Percentiles rank a stretch among this genome's conserved stretches.
Conservation (phyloP, 2,329 filamentous ascomycete species). For the Monosporascus sp. region DNA sequence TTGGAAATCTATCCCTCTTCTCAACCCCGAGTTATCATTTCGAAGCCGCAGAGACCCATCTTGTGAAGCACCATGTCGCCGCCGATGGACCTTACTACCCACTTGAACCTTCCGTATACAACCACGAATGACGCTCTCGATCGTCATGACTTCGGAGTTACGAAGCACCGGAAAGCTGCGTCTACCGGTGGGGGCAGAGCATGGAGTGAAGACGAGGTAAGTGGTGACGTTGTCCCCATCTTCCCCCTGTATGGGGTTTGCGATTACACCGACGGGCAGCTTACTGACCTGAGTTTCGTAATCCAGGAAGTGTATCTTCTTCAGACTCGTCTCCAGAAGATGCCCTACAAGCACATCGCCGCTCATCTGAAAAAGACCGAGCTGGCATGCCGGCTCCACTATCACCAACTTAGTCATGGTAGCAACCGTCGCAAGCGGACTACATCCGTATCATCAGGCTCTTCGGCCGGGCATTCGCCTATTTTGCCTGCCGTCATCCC, state of each 20-base stretch:
- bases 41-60: background rate
- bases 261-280: background rate
- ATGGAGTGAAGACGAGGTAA: slow-evolving; percentile 82
- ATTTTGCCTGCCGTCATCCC: slow-evolving; percentile 41
- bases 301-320: slow-evolving; percentile 74
- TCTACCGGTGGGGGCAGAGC: slow-evolving; percentile 72
- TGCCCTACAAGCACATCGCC: slow-evolving; percentile 88
- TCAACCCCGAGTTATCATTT: background rate
- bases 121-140: slow-evolving; percentile 50
- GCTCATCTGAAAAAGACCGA: slow-evolving; percentile 83
- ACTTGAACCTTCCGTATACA: slow-evolving; percentile 38
- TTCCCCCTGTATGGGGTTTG: background rate
- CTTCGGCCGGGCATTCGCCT: slow-evolving; percentile 51
- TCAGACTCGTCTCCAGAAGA: slow-evolving; percentile 78
- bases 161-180: slow-evolving; percentile 62
- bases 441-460: slow-evolving; percentile 62
- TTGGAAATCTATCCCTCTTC: background rate
- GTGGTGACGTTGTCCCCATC: slow-evolving; percentile 15
- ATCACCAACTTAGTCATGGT: slow-evolving; percentile 78
- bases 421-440: slow-evolving; percentile 75
- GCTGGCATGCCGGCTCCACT: slow-evolving; percentile 80
- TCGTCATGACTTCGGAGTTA: slow-evolving; percentile 54
- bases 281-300: slow-evolving; percentile 7
- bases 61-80: slow-evolving; percentile 41
- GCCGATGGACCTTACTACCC: slow-evolving; percentile 40